These are phyloP conservation scores for Chalaropsis thielavioides DNA, from an alignment of 2,329 filamentous ascomycete species.

Conservation along the genomic window DNA sequence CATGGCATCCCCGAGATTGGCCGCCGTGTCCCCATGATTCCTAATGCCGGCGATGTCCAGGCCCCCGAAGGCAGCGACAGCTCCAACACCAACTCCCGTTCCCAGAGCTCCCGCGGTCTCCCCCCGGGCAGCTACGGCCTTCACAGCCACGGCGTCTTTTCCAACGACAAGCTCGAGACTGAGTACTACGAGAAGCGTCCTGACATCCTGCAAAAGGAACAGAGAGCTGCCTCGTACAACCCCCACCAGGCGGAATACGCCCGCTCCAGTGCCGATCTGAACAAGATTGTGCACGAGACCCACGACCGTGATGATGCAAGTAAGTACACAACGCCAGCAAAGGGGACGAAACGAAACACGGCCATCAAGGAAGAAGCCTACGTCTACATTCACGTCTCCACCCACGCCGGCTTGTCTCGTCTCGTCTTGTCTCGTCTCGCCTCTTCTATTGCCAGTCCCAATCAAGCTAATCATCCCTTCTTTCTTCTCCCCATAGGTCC, in stretches of 20 bases:
- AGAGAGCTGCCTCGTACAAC: constrained; percentile 41
- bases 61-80: constrained; percentile 43
- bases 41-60: constrained; percentile 85
- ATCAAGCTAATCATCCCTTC: constrained; percentile 15
- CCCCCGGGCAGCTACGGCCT: constrained; percentile 88
- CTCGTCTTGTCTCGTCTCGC: no score
- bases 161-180: constrained; percentile 72
- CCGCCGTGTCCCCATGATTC: constrained; percentile 84
- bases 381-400: neutral
- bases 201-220: constrained; percentile 62
- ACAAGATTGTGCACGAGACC: constrained; percentile 71
- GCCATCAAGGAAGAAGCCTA: neutral
- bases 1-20: constrained; percentile 88
- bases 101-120: constrained; percentile 52
- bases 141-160: constrained; percentile 67
- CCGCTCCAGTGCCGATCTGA: constrained; percentile 77
- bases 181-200: constrained; percentile 90
- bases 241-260: constrained; percentile 54
- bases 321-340: constrained; percentile 5
- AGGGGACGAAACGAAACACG: neutral
- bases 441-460: no score
- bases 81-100: constrained; percentile 50
- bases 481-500: constrained; percentile 8
- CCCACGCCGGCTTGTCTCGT: no score
- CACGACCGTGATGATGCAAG: constrained; percentile 18